Conservation (phyloP, 192 early-diverging fungal species). For the Coemansia sp. region DNA sequence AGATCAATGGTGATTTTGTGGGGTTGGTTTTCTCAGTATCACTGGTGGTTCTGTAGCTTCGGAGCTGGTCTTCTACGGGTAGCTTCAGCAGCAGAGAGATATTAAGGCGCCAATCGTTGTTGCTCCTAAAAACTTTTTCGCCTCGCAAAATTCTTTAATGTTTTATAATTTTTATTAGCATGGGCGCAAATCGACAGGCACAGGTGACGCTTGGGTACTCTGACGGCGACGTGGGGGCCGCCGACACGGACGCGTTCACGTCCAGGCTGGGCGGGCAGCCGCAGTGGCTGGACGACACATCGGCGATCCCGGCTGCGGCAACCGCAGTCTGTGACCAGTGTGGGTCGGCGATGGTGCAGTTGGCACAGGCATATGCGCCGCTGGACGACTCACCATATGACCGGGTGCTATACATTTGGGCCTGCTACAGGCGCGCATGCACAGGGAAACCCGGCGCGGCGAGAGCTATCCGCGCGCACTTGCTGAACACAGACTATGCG, state of each 20-base stretch:
- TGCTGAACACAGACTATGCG: conserved; percentile 56
- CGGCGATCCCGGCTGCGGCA: conserved; percentile 14
- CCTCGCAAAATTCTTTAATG: too few relatives aligned
- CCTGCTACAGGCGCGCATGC: conserved; percentile 74
- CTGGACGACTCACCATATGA: conserved; percentile 67
- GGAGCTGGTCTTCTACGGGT: too few relatives aligned
- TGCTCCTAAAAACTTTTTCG: too few relatives aligned
- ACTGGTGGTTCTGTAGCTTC: too few relatives aligned
- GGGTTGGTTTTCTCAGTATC: too few relatives aligned
- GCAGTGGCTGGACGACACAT: conserved; percentile 34
- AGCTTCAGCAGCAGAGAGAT: too few relatives aligned
- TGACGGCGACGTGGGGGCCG: conserved; percentile 23
- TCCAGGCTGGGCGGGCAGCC: conserved; percentile 37
- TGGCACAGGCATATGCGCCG: conserved; percentile 75
- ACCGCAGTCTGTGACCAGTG: conserved; percentile 58
- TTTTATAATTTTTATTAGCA: too few relatives aligned
- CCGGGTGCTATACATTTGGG: conserved; percentile 77
- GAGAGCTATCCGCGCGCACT: conserved; percentile 59
- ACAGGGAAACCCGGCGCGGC: conserved; percentile 63
- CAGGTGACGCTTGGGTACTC: conserved; percentile 28
- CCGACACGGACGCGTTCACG: conserved; percentile 17
- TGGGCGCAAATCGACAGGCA: not conserved
- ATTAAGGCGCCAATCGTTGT: too few relatives aligned
- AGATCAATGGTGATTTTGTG: too few relatives aligned
- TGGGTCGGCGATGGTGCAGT: conserved; percentile 57